Evolutionary conservation across 371 early-diverging fungal species (phyloP).

Genomic region (Umbelopsis sp.): DNA sequence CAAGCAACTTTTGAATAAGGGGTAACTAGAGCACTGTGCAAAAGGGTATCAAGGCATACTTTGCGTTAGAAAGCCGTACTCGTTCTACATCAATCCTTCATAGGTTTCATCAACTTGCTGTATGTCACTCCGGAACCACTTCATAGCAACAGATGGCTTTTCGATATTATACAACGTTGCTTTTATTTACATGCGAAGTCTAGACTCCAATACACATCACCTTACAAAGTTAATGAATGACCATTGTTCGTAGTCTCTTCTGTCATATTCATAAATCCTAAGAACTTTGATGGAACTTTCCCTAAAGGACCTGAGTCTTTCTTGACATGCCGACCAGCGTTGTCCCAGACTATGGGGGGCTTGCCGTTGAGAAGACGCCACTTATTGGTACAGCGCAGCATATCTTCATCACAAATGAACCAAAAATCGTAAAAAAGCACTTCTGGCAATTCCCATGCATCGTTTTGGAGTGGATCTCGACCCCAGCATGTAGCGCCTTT

Average conservation of each 20-base stretch:
- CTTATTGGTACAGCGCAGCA: neutral
- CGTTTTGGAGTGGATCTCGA: neutral
- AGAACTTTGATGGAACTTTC: neutral
- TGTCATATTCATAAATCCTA: neutral
- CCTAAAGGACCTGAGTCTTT: neutral
- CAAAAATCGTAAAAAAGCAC: neutral
- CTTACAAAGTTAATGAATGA: neutral
- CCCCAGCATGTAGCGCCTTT: neutral
- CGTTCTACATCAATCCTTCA: no score
- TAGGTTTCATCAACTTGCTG: no score
- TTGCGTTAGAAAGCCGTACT: no score
- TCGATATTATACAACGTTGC: no score
- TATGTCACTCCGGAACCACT: no score
- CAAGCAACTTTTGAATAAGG: no score
- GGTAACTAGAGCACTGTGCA: no score
- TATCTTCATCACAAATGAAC: constrained; percentile 11
- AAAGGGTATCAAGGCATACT: no score
- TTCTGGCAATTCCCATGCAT: constrained; percentile 1
- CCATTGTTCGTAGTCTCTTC: neutral
- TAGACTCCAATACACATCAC: neutral
- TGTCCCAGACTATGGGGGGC: constrained; percentile 6
- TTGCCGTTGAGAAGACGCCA: neutral
- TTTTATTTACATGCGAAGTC: neutral
- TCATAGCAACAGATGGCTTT: no score
- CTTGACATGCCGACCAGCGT: constrained; percentile 8